A percentile compares a stretch with the other conserved stretches of the same genome.
Evolutionary conservation across 2,329 filamentous ascomycete genomes (phyloP).

Genomic region (Paramyrothecium roridum): DNA sequence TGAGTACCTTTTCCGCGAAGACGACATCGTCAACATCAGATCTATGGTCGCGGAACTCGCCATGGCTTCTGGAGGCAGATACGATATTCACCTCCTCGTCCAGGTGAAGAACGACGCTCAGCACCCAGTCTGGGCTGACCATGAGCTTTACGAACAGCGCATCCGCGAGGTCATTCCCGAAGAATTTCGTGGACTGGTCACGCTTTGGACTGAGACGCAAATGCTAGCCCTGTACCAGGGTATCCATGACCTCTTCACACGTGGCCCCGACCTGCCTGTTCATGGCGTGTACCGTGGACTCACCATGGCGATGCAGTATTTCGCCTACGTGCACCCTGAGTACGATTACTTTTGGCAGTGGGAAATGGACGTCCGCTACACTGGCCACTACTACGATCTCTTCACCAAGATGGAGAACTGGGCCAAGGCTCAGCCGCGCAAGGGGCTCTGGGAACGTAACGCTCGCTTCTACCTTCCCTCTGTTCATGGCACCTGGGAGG

Average conservation of each 20-base stretch:
- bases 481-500: constrained; percentile 75
- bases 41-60: constrained; percentile 81
- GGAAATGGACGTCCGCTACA: constrained; percentile 92
- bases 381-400: constrained; percentile 78
- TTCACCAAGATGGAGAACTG: constrained; percentile 68
- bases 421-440: constrained; percentile 71
- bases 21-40: constrained; percentile 78
- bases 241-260: constrained; percentile 71
- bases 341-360: constrained; percentile 93
- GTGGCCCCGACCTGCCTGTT: constrained; percentile 67
- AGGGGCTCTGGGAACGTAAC: constrained; percentile 79
- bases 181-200: constrained; percentile 86
- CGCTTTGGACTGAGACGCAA: constrained; percentile 90
- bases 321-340: constrained; percentile 82
- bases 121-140: constrained; percentile 75
- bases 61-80: constrained; percentile 78
- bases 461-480: constrained; percentile 73
- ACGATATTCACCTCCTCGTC: constrained; percentile 81
- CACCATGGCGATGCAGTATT: constrained; percentile 93
- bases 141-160: constrained; percentile 63
- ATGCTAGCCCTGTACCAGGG: constrained; percentile 90
- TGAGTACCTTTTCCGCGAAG: constrained; percentile 72
- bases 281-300: constrained; percentile 92
- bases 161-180: constrained; percentile 68
- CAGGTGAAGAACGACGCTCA: constrained; percentile 76